Evolutionary conservation across 345 rosid species (phyloP).

Genomic region (Euphorbia peplus): DNA sequence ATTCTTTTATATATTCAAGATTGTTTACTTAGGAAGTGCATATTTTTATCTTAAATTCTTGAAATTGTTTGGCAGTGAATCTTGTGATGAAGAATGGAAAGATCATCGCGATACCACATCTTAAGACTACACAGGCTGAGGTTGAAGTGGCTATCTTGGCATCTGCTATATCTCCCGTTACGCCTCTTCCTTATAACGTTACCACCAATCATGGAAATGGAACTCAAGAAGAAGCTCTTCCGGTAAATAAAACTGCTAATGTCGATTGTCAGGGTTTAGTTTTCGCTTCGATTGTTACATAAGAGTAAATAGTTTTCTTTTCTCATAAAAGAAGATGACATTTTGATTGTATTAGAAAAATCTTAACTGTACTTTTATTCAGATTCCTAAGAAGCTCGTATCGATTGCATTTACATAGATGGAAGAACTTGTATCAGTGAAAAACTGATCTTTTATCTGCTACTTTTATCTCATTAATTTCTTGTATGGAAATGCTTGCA

Average conservation of each 20-base stretch:
- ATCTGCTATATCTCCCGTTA: constrained; percentile 20
- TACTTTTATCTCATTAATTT: no score
- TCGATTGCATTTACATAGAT: no score
- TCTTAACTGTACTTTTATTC: no score
- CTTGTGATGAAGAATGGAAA: constrained; percentile 30
- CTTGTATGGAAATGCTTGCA: no score
- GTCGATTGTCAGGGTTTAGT: no score
- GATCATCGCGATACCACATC: constrained; percentile 11
- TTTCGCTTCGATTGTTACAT: no score
- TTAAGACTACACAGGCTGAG: constrained; percentile 6
- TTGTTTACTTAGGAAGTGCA: background rate
- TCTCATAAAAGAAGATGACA: no score
- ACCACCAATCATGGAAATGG: constrained; percentile 2
- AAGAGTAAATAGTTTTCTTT: no score
- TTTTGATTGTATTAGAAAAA: background rate
- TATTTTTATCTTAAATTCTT: background rate
- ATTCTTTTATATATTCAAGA: no score
- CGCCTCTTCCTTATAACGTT: constrained; percentile 19
- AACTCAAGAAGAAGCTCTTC: constrained; percentile 18
- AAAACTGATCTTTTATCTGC: no score
- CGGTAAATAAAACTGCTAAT: constrained; percentile 1
- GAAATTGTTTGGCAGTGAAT: constrained; percentile 18
- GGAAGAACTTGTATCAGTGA: no score
- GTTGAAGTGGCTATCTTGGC: constrained; percentile 28
- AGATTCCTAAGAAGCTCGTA: no score